Base-by-base conservation (phyloP, 495 filamentous ascomycete species). In the Emericellopsis terricola region DNA sequence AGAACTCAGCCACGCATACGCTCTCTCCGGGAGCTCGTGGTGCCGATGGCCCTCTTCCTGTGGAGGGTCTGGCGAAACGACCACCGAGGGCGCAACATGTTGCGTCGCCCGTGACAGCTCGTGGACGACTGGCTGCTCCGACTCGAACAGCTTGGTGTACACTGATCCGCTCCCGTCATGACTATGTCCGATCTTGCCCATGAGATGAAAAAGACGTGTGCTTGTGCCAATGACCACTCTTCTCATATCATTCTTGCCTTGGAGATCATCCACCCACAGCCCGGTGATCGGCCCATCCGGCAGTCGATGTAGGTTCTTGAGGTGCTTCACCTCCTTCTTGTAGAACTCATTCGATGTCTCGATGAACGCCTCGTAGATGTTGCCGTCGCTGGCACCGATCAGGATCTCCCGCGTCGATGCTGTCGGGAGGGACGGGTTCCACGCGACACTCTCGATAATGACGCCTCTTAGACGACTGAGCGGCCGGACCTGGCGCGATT, bases 341-440 rank as follows among this genome's bases (percentile, higher is more conserved):
- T 92, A 94, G 55, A 94, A 94, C 50, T 94, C 87, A 29, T 74
- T 81, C 14, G 81, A 75, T 4, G 81, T 82, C 54, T 97, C 89
- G 40, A 97, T 82, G 52, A 81, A 94, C n/a, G 73, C 78, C 52
- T 97, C 89, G 51, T 94, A 94, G 26, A 97, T 65, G 51, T 80
- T 87, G 15, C 91, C 89, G 62, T 97, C 91, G 15, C 78, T 70
- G 15, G 86, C 74, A 15, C 91, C 89, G 19, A 97, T 53, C 3
- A 97, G 62, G n/a, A 97, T 96, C 59, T 97, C 89, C 32, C 89
- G 65, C 0, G 89, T 97, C 1, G 83, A 92, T 10, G 84, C 77
- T 14, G 89, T 94, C 4, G 89, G 91, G n/a, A 84, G 59, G n/a
- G 85, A 84, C 2, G 89, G 91, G 48, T 81, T 94, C 89, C 89